Conservation (phyloP, 768 basidiomycete species). For the Termitomyces sp. region DNA sequence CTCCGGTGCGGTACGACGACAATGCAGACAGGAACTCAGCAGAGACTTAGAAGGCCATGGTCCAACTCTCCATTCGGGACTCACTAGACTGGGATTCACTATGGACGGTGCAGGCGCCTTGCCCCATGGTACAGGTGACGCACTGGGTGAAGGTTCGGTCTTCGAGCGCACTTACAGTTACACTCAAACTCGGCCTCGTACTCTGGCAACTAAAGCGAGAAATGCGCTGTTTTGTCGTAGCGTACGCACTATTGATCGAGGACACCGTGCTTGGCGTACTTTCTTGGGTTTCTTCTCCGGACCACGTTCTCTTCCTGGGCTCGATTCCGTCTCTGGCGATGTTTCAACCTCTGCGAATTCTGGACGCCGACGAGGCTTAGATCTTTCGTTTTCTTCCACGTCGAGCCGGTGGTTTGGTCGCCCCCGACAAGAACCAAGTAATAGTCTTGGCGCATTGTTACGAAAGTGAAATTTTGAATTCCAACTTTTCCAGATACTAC, state of each 20-base stretch:
- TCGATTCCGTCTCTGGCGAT: background rate
- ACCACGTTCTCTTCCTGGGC: background rate
- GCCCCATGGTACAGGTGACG: background rate
- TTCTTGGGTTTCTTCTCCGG: slow-evolving; percentile 4
- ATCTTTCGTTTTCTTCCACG: slow-evolving; percentile 2
- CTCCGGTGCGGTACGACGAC: background rate
- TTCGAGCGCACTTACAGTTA: background rate
- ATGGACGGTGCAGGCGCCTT: background rate
- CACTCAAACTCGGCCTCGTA: background rate
- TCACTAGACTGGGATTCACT: slow-evolving; percentile 3
- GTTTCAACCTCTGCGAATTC: background rate
- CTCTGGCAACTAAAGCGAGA: background rate
- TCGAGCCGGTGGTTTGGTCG: slow-evolving; percentile 1
- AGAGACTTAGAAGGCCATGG: background rate
- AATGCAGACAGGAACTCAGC: background rate
- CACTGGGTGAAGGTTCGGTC: background rate
- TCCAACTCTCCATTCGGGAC: background rate
- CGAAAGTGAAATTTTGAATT: background rate
- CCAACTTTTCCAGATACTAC: background rate
- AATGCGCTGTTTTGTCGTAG: slow-evolving; percentile 3
- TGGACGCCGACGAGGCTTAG: slow-evolving; percentile 7
- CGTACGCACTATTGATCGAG: background rate
- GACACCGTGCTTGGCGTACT: slow-evolving; percentile 6
- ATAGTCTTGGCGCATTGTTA: background rate
- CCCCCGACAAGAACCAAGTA: background rate